Base-by-base conservation (phyloP, 257 asterid genomes). In the Linaria vulgaris region DNA sequence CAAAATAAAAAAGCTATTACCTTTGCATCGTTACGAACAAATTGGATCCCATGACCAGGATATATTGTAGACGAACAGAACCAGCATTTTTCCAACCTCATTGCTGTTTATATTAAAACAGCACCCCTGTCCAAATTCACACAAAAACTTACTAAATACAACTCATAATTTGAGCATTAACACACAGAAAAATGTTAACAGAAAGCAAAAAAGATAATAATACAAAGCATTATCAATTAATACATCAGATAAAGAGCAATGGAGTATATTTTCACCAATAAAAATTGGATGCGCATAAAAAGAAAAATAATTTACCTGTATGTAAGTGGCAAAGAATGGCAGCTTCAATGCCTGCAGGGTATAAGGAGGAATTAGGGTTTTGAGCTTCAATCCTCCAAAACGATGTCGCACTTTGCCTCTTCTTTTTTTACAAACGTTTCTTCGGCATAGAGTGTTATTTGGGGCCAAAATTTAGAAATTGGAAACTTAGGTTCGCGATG, bases 11-110 rank as follows among this genome's bases (percentile, higher is more conserved):
- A 52, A 62, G 57, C 24, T 20, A 41, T 51, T 41, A 85, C 97
- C 92, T 90, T 90, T 3, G 97, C 96, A 59, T 90, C 97, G 23
- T 88, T 90, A 30, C 96, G 88, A 50, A 90, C 97, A 75, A 66
- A 90, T 41, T 90, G 97, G 62, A 90, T 90, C 21, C 95, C 97
- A 52, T 90, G 97, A 45, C 97, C 96, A 0, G 96, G 96, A 61
- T 88, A 88, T 5, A 88, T 16, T 2, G 88, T 85, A 22, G 96
- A 87, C 69, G 97, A 90, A 78, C 97, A 90, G 72, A 90, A 87
- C 96, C 95, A 90, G 64, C 97, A 90, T 31, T 87, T 90, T 69
- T 90, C 97, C 80, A 90, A 78, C 87, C 97, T 88, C 96, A 90
- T 90, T 61, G 76, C 56, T 66, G 53, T 38, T 58, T 59, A 30